Evolutionary conservation across 345 rosid genomes (phyloP), one percentile per base, ranked within the genome.

Genomic region (Bruguiera parviflora): DNA sequence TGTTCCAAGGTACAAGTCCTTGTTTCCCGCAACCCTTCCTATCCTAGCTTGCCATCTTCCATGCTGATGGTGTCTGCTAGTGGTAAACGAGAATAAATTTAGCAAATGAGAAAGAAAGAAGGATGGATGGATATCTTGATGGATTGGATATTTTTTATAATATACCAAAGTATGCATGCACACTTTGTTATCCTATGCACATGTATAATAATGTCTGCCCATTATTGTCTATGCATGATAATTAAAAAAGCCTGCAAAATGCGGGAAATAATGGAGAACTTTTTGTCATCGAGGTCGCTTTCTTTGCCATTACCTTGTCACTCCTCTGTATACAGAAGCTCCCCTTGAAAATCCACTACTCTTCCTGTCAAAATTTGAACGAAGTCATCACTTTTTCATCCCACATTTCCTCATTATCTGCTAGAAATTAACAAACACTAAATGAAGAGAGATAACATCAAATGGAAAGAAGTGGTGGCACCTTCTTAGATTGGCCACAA

Each of bases 1-100:
- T 24, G 80, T 76, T 49, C 80, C 80, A 6, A 76, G 72, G 80
- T 76, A 76, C 80, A 76, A 67, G 72, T 76, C 76, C 72, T 76
- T 76, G 75, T 76, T 76, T n/a, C 80, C 80, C 11, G 80, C 80
- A 67, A 76, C 80, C 46, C 80, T 76, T 47, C 80, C 80, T 25
- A 76, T 76, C 61, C 80, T 76, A 71, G 80, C 80, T 71, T 76
- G 80, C 80, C 80, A 76, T 62, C 80, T 71, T 35, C 80, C 80
- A 63, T 76, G 80, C 37, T 71, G 80, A 63, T 76, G 80, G 58
- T 76, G 79, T 71, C 79, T 76, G 65, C 47, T 2, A 65, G 9
- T 13, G 18, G 49, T 43, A 43, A 13, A 43, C 3, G 52, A 16
- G 32, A 61, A 33, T 43, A 15, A 58, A 59, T 33, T 39, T 71